These are phyloP conservation scores for Talinum fruticosum DNA, from an alignment of 148 eudicot species.

Conservation along the genomic window DNA sequence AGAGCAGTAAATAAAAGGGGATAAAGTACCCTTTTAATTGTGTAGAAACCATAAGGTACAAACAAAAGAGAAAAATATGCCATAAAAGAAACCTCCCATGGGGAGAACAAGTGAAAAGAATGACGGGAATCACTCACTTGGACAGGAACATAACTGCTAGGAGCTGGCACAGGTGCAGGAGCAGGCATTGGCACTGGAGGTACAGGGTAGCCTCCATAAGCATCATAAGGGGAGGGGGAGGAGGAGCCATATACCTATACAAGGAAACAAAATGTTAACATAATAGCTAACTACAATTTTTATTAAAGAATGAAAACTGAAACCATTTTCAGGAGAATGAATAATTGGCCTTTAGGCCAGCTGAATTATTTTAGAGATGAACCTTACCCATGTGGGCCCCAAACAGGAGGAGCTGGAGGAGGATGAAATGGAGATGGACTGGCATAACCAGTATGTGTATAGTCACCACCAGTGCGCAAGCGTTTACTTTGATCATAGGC, in stretches of 20 bases:
- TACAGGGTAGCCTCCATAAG: conserved; percentile 83
- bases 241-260: conserved; percentile 80
- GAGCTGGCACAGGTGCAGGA: conserved; percentile 61
- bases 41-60: not conserved
- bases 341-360: not conserved
- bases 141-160: conserved; percentile 84
- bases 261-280: not conserved
- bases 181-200: conserved; percentile 79
- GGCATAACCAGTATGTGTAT: conserved; percentile 77
- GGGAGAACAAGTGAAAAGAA: not conserved
- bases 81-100: not conserved
- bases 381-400: conserved; percentile 88
- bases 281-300: not conserved
- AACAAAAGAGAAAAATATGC: not conserved
- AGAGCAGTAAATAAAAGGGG: not conserved
- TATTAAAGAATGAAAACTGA: not conserved
- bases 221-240: conserved; percentile 91
- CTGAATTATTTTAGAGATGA: not conserved
- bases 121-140: conserved; percentile 43
- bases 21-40: not conserved
- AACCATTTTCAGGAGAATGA: not conserved
- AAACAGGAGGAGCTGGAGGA: conserved; percentile 87
- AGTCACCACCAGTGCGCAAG: conserved; percentile 90
- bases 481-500: conserved; percentile 90
- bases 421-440: conserved; percentile 93